These are phyloP conservation scores for Passiflora organensis DNA, from an alignment of 345 rosid genomes.

Conservation along the genomic window DNA sequence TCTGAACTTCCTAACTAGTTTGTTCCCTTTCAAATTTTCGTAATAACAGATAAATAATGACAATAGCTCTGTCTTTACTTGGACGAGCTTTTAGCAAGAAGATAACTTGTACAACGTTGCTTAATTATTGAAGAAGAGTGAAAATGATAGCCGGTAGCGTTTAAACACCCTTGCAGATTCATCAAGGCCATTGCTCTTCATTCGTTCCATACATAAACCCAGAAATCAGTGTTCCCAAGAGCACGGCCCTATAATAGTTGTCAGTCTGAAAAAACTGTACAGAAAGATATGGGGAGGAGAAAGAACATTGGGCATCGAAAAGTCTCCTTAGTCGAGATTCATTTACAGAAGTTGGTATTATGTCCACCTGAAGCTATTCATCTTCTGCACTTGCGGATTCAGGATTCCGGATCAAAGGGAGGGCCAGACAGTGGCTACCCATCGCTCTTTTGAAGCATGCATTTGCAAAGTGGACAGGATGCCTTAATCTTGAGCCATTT, in stretches of 20 bases:
- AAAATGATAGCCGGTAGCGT: not conserved
- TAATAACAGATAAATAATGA: not conserved
- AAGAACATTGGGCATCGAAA: not conserved
- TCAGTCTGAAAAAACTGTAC: too few relatives aligned
- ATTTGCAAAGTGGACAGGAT: conserved; percentile 26
- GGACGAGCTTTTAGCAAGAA: not conserved
- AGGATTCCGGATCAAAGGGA: not conserved
- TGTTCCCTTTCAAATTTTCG: conserved; percentile 1
- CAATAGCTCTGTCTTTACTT: not conserved
- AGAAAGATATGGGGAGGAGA: not conserved
- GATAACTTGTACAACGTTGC: not conserved
- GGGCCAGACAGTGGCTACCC: not conserved
- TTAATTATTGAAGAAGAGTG: not conserved
- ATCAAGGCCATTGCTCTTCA: too few relatives aligned
- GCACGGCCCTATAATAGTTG: too few relatives aligned
- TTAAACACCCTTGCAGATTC: not conserved
- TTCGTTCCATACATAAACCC: too few relatives aligned
- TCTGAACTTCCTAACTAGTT: not conserved
- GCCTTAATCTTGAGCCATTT: conserved; percentile 29
- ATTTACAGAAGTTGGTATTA: not conserved
- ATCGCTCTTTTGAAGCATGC: not conserved
- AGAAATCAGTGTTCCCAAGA: too few relatives aligned
- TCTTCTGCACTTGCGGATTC: not conserved
- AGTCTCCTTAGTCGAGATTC: not conserved
- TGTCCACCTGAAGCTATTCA: not conserved